Percentiles rank a stretch among this genome's conserved stretches.
phyloP scores from a whole-genome alignment of 2,329 filamentous ascomycete genomes.

The Thermothelomyces thermophilus region DNA sequence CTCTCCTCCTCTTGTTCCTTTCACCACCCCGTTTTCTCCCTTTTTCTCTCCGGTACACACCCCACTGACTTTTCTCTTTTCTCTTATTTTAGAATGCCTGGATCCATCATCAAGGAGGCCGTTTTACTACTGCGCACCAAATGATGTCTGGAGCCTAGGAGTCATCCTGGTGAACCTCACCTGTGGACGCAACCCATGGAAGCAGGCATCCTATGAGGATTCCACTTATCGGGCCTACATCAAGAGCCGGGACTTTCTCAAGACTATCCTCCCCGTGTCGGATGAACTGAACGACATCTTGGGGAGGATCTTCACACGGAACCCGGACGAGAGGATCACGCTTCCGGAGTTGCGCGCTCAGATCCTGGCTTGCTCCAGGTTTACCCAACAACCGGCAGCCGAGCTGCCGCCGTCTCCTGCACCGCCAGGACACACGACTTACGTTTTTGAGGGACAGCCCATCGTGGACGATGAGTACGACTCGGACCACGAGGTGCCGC shows the following conservation, averaged over 20 bases:
- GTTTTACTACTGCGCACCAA: constrained; percentile 85
- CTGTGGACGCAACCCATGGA: constrained; percentile 98
- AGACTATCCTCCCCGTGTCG: constrained; percentile 86
- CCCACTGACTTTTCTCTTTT: constrained; percentile 27
- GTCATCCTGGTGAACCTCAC: constrained; percentile 97
- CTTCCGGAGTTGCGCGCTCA: constrained; percentile 70
- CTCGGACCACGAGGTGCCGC: constrained; percentile 33
- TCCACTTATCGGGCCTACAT: constrained; percentile 90
- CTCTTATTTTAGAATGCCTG: constrained; percentile 65
- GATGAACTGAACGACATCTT: constrained; percentile 85
- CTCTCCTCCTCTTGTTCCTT: neutral
- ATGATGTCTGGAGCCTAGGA: constrained; percentile 97
- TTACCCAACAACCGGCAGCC: constrained; percentile 47
- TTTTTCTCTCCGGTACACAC: too few relatives aligned
- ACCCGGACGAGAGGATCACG: constrained; percentile 75
- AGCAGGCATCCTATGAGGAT: constrained; percentile 87
- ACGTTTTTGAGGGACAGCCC: constrained; percentile 45
- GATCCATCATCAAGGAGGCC: constrained; percentile 67
- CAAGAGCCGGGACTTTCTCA: constrained; percentile 78
- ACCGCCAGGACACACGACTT: constrained; percentile 38
- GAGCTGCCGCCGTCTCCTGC: constrained; percentile 35
- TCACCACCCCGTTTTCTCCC: too few relatives aligned
- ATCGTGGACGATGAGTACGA: constrained; percentile 34
- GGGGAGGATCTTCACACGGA: constrained; percentile 77
- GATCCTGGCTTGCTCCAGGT: constrained; percentile 68